Evolutionary conservation across 306 rosid species (phyloP).

Genomic region (Begonia fuchsioides): DNA sequence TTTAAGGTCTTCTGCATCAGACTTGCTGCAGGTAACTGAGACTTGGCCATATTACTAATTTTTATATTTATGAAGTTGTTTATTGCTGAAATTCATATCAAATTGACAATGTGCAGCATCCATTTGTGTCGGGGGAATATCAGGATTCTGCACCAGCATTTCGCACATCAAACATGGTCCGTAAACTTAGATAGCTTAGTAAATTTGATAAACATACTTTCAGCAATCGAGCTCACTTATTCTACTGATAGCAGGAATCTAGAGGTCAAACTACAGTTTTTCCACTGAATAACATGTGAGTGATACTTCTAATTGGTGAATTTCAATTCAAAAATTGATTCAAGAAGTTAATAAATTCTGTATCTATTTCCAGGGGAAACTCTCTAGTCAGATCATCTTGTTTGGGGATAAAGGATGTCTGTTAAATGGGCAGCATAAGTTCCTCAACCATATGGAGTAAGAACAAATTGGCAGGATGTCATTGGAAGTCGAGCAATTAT

Average conservation of each 20-base stretch:
- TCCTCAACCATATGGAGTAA: conserved; percentile 38
- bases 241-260: conserved; percentile 36
- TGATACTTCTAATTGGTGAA: conserved; percentile 11
- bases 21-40: conserved; percentile 53
- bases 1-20: conserved; percentile 65
- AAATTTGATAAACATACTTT: conserved; percentile 4
- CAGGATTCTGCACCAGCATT: conserved; percentile 32
- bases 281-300: conserved; percentile 57
- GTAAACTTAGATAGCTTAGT: conserved; percentile 14
- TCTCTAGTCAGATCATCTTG: conserved; percentile 35
- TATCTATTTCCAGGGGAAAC: conserved; percentile 32
- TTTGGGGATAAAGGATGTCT: conserved; percentile 56
- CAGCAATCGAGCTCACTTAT: background rate
- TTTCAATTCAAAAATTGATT: background rate
- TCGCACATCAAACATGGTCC: conserved; percentile 41
- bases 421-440: conserved; percentile 50
- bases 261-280: conserved; percentile 28
- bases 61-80: background rate
- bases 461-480: conserved; percentile 23
- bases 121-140: conserved; percentile 52
- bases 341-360: background rate
- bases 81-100: background rate
- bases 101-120: conserved; percentile 42
- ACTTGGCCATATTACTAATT: background rate
- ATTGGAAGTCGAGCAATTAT: conserved; percentile 31